Conservation (phyloP, 139 green algal species). For the Auxenochlorella pyrenoidosa region DNA sequence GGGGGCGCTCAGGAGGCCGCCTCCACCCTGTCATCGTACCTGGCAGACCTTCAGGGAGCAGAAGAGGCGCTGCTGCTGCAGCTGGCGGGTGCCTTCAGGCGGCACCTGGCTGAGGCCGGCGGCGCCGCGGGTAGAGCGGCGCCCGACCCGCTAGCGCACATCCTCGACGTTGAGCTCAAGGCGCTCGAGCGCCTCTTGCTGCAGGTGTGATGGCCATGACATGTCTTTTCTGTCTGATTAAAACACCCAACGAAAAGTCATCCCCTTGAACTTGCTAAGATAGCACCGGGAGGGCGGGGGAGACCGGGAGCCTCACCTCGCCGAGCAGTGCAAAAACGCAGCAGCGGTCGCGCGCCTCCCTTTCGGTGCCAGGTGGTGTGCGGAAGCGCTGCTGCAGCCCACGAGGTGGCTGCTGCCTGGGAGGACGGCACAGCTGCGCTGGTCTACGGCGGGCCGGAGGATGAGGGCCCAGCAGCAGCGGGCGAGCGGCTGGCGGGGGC, state of each 20-base stretch:
- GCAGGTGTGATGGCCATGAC: not conserved
- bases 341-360: too few relatives aligned
- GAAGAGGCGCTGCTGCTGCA: constrained; percentile 1
- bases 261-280: too few relatives aligned
- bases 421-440: not conserved
- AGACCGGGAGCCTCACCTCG: too few relatives aligned
- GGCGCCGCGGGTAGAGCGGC: not conserved
- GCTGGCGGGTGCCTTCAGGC: constrained; percentile 6
- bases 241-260: too few relatives aligned
- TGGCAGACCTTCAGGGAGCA: not conserved
- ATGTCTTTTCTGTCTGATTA: too few relatives aligned
- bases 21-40: not conserved
- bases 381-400: not conserved
- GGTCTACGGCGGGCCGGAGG: not conserved
- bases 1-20: not conserved
- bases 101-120: not conserved
- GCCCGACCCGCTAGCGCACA: not conserved
- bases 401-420: not conserved
- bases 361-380: not conserved
- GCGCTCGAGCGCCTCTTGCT: not conserved
- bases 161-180: too few relatives aligned
- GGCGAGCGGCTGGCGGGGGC: not conserved
- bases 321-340: too few relatives aligned
- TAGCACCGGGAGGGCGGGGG: too few relatives aligned
- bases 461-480: not conserved